Evolutionary conservation across 106 monocot genomes (phyloP).

Genomic region (Phalaenopsis equestris): DNA sequence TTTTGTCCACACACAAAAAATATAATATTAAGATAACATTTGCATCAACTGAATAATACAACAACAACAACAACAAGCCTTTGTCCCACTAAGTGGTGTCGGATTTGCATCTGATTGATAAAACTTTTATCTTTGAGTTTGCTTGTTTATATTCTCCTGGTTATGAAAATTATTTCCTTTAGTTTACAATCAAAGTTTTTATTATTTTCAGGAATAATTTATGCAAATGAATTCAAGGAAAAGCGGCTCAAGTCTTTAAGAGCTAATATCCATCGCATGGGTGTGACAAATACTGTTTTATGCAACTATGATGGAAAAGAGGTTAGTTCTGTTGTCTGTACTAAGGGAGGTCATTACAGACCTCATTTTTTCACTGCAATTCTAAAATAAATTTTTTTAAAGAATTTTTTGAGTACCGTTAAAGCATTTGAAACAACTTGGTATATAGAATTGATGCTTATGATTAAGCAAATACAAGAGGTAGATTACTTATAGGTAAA

Average conservation of each 20-base stretch:
- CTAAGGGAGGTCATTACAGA: background rate
- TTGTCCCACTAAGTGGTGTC: too few species aligned
- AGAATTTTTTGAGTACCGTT: background rate
- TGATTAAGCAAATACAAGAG: background rate
- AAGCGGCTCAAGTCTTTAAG: conserved; percentile 65
- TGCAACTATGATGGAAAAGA: conserved; percentile 99
- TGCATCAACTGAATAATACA: too few species aligned
- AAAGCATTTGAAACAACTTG: background rate
- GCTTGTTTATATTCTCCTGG: background rate
- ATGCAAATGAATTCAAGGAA: conserved; percentile 89
- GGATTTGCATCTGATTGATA: background rate
- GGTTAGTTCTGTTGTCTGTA: conserved; percentile 31
- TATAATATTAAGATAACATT: too few species aligned
- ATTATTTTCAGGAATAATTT: conserved; percentile 60
- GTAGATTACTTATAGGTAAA: background rate
- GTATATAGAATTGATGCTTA: background rate
- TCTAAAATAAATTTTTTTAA: background rate
- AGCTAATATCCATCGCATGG: conserved; percentile 92
- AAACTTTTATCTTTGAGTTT: background rate
- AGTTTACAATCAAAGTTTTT: background rate
- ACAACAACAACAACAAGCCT: too few species aligned
- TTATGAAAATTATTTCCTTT: background rate
- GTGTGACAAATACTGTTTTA: conserved; percentile 78
- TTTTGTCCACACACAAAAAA: too few species aligned
- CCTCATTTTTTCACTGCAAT: background rate